A percentile compares a stretch with the other conserved stretches of the same genome.
These are phyloP conservation scores for Sergeia podlipaevii DNA, from an alignment of 208 protist species.

Conservation along the genomic window DNA sequence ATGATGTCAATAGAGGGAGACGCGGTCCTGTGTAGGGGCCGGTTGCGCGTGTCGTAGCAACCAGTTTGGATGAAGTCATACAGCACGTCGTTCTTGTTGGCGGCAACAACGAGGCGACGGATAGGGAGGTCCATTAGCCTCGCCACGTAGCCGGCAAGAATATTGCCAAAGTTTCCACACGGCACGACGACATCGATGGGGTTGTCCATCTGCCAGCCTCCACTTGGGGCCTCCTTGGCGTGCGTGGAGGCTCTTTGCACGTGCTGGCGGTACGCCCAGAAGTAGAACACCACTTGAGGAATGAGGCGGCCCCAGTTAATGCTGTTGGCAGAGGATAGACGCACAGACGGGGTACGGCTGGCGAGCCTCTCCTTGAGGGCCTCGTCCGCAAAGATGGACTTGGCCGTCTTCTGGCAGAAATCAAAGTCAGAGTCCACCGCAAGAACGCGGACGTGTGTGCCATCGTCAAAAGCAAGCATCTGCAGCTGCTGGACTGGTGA, in stretches of 20 bases:
- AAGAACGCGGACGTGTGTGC: slow-evolving; percentile 57
- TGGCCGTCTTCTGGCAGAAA: slow-evolving; percentile 90
- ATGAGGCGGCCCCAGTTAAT: slow-evolving; percentile 98
- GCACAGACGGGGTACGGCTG: slow-evolving; percentile 21
- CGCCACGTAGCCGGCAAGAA: slow-evolving; percentile 93
- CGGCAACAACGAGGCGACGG: slow-evolving; percentile 89
- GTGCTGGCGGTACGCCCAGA: slow-evolving; percentile 92
- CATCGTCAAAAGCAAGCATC: slow-evolving; percentile 84
- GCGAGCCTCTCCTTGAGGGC: slow-evolving; percentile 62
- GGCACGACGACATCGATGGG: slow-evolving; percentile 89
- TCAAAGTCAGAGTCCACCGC: slow-evolving; percentile 86
- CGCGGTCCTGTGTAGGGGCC: slow-evolving; percentile 42
- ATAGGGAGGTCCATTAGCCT: slow-evolving; percentile 90
- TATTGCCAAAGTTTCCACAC: slow-evolving; percentile 97
- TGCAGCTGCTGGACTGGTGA: slow-evolving; percentile 84
- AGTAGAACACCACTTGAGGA: slow-evolving; percentile 96
- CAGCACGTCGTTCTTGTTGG: slow-evolving; percentile 96
- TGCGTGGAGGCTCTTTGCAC: slow-evolving; percentile 22
- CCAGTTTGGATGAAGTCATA: slow-evolving; percentile 90
- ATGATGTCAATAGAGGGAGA: slow-evolving; percentile 92
- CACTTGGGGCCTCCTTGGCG: too few species aligned
- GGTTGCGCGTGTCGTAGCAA: slow-evolving; percentile 69
- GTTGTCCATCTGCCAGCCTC: slow-evolving; percentile 46
- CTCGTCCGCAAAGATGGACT: slow-evolving; percentile 86
- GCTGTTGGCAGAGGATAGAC: slow-evolving; percentile 94